These are phyloP conservation scores for Phytophthora pinifolia DNA, from an alignment of 352 stramenopile species.

Conservation along the genomic window DNA sequence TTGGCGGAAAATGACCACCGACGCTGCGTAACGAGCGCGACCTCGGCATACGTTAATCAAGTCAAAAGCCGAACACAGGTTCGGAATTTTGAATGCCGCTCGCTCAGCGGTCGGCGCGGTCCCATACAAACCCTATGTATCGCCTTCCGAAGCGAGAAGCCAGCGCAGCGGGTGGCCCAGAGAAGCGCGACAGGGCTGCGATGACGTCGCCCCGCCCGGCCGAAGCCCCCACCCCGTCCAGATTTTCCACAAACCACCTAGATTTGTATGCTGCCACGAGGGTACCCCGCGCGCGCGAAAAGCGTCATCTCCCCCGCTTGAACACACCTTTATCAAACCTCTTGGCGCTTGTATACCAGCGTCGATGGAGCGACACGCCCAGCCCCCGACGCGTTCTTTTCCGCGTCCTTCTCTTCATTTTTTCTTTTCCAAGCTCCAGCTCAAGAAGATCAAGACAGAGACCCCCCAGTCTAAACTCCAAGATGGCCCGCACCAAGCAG, in stretches of 20 bases:
- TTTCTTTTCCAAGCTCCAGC: constrained; percentile 33
- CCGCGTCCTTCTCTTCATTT: constrained; percentile 27
- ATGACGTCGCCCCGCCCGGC: constrained; percentile 27
- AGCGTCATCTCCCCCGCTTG: constrained; percentile 32
- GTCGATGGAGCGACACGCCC: constrained; percentile 2
- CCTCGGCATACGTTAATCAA: constrained; percentile 35
- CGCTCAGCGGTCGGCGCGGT: constrained; percentile 12
- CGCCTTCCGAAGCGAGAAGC: constrained; percentile 1
- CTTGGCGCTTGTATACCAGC: constrained; percentile 41
- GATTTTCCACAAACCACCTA: not conserved
- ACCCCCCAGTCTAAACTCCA: not conserved
- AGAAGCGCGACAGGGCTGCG: constrained; percentile 12
- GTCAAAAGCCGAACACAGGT: constrained; percentile 24
- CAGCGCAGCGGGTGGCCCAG: constrained; percentile 27
- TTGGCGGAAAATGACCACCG: constrained; percentile 12
- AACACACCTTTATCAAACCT: constrained; percentile 27
- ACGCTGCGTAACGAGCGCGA: constrained; percentile 16
- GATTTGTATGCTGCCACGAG: not conserved
- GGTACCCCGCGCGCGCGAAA: not conserved
- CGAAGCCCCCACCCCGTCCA: constrained; percentile 1
- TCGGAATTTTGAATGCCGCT: constrained; percentile 36
- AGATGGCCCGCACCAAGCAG: constrained; percentile 96
- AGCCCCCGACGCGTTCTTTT: not conserved
- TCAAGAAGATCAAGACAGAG: constrained; percentile 12
- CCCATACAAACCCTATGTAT: constrained; percentile 27